Evolutionary conservation across 257 asterid species (phyloP).

Genomic region (Ilex aquifolium): DNA sequence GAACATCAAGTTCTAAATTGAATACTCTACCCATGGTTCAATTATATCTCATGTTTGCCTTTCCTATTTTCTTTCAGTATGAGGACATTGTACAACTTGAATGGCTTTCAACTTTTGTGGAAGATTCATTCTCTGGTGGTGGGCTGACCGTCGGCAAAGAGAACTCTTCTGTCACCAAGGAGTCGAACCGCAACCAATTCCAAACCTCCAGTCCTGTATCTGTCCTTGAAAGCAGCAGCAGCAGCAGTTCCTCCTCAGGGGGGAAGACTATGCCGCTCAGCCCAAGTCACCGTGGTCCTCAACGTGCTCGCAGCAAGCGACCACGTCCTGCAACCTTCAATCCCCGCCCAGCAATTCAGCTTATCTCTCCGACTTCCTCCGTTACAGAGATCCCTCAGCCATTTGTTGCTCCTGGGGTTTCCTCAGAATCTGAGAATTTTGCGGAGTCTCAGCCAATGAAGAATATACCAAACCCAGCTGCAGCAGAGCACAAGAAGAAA

Average conservation of each 20-base stretch:
- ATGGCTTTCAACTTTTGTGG: constrained; percentile 76
- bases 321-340: constrained; percentile 67
- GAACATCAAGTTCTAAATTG: too few relatives aligned
- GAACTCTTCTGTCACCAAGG: constrained; percentile 21
- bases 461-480: constrained; percentile 17
- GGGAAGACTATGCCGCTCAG: constrained; percentile 45
- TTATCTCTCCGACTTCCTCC: constrained; percentile 34
- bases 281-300: constrained; percentile 52
- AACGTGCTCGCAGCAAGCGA: constrained; percentile 88
- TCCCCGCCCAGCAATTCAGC: constrained; percentile 50
- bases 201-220: constrained; percentile 73
- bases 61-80: constrained; percentile 34
- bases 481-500: constrained; percentile 42
- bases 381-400: constrained; percentile 28
- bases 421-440: constrained; percentile 31
- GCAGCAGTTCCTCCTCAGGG: constrained; percentile 41
- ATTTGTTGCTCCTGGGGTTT: constrained; percentile 20
- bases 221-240: constrained; percentile 75
- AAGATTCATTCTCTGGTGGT: constrained; percentile 62
- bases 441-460: constrained; percentile 37
- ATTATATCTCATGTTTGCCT: constrained; percentile 1
- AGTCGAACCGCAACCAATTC: constrained; percentile 32
- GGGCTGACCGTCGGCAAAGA: constrained; percentile 60
- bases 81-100: constrained; percentile 62
- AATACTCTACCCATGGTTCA: neutral